Percentiles rank a stretch among this genome's conserved stretches.
Evolutionary conservation across 768 basidiomycete species (phyloP).

Genomic region (Boletus barrowsii): DNA sequence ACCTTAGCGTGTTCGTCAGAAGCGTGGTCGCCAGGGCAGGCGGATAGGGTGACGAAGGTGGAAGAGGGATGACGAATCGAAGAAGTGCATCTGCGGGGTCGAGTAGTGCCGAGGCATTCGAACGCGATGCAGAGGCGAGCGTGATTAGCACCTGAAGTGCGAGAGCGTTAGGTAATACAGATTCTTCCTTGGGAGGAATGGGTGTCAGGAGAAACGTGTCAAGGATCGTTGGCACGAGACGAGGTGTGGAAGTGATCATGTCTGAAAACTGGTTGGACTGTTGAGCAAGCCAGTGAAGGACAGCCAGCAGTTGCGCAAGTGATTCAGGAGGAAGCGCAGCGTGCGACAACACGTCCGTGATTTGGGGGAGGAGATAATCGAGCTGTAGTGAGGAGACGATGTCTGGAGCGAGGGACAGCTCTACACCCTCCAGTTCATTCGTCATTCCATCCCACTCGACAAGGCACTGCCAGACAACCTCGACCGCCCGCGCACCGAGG

Average conservation of each 20-base stretch:
- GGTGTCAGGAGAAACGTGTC: conserved; percentile 57
- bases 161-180: conserved; percentile 36
- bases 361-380: conserved; percentile 49
- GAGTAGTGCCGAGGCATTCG: conserved; percentile 55
- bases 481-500: conserved; percentile 64
- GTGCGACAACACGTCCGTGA: conserved; percentile 38
- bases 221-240: conserved; percentile 51
- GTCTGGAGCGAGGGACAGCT: conserved; percentile 30
- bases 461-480: conserved; percentile 70
- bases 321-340: conserved; percentile 48
- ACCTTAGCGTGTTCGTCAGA: conserved; percentile 52
- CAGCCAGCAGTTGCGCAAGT: conserved; percentile 51
- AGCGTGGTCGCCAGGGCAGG: conserved; percentile 41
- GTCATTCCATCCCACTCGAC: conserved; percentile 55
- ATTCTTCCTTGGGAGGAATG: conserved; percentile 38
- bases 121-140: conserved; percentile 64
- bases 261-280: conserved; percentile 54
- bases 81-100: conserved; percentile 64
- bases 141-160: conserved; percentile 57
- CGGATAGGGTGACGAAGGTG: conserved; percentile 41
- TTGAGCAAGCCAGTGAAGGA: conserved; percentile 60
- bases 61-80: conserved; percentile 64
- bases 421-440: conserved; percentile 40
- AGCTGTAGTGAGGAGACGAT: conserved; percentile 26
- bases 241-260: conserved; percentile 47